Evolutionary conservation across 2,329 filamentous ascomycete genomes (phyloP), one percentile per base, ranked within the genome.

Genomic region (Paracoccidioides lutzii): DNA sequence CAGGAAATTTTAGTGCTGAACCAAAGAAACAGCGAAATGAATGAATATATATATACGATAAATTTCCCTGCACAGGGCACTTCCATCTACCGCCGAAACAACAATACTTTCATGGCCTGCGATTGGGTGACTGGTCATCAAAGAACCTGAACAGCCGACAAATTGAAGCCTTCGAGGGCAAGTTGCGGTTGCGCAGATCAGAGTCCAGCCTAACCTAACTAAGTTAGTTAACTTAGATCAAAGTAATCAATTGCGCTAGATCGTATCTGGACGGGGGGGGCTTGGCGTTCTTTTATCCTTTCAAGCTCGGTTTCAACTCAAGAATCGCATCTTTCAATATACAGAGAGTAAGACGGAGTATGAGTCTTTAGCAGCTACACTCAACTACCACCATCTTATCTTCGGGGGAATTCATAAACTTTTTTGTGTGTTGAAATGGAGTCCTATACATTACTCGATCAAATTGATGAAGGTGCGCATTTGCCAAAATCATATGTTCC

Each of bases 401-500:
- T 38, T 48, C 35, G 14, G 30, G 22, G 1, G 8, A 48, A 33
- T 9, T 15, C 35, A 5, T 15, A 15, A 14, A 38, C 33, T 22
- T 46, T 6, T 50, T 43, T 38, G 38, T 28, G 42, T 10, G 6
- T 35, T 35, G 42, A 71, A 50, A 82, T 82, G 80, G 67, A 75
- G 54, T 73, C 68, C 3, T 90, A 84, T 76, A 77, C 80, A 46
- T 75, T 90, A 50, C 76, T 94, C 51, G 84, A 89, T 55, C 85
- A 87, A 62, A 78, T 80, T 60, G 85, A 89, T 56, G 71, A 73
- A 71, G 72, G 72, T 73, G 28, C 55, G 58, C 49, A 15, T 49
- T 50, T 42, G 1, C 30, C 9, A n/a, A 32, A 33, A 45, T 38
- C 33, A 33, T 44, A 52, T 42, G 22, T 42, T 52, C 49, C 50